Conservation (phyloP, 75 land plant genomes). For the Selaginella moellendorffii region DNA sequence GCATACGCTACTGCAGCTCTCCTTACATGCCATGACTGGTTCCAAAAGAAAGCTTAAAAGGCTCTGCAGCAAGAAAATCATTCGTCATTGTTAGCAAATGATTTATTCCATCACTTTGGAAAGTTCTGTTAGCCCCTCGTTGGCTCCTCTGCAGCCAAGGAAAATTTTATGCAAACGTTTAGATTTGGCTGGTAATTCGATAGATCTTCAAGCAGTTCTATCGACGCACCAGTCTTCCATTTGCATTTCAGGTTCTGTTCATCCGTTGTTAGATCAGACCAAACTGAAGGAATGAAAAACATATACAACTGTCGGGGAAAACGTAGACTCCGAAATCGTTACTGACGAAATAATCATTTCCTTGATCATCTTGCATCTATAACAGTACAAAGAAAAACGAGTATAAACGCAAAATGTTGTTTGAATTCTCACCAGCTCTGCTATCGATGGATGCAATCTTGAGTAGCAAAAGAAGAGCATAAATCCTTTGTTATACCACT, state of each 20-base stretch:
- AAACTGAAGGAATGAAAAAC: too few relatives aligned
- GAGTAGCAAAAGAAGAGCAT: constrained; percentile 47
- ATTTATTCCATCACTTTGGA: too few relatives aligned
- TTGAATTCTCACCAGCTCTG: constrained; percentile 48
- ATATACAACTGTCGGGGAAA: too few relatives aligned
- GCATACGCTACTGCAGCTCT: constrained; percentile 25
- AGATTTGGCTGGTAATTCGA: constrained; percentile 36
- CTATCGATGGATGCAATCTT: constrained; percentile 61
- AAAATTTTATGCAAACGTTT: not conserved
- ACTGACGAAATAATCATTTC: constrained; percentile 74
- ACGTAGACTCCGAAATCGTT: constrained; percentile 51
- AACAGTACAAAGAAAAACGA: not conserved
- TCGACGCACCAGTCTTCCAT: constrained; percentile 64
- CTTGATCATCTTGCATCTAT: constrained; percentile 56
- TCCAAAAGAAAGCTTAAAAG: constrained; percentile 57
- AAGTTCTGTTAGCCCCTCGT: too few relatives aligned
- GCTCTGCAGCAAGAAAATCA: constrained; percentile 33
- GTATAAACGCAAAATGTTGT: not conserved
- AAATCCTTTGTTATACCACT: constrained; percentile 78
- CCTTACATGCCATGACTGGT: constrained; percentile 56
- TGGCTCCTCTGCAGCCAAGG: too few relatives aligned
- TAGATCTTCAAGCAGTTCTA: constrained; percentile 72
- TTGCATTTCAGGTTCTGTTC: constrained; percentile 47
- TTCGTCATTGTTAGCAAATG: too few relatives aligned
- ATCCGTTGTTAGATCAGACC: too few relatives aligned